Base-by-base conservation (phyloP, 352 stramenopile genomes). In the Phytophthora colocasiae region DNA sequence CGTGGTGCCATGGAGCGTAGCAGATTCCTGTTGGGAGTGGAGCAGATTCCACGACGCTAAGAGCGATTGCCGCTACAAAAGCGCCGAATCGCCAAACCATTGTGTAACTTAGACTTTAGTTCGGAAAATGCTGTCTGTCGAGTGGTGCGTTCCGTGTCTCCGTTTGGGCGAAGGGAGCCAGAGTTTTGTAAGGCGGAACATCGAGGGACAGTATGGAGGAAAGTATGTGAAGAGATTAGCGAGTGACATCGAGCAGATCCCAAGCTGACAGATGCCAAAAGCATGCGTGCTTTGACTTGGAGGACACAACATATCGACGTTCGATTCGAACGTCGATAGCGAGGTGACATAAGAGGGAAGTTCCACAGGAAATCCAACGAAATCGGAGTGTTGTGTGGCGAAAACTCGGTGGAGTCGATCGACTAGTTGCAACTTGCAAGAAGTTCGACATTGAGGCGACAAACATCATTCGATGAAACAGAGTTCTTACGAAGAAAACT, bases 1-100 rank as follows among this genome's bases (percentile, higher is more conserved):
- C 4, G 75, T 91, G 82, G 66, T 75, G 67, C 67, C 67, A 75
- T 24, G 67, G 61, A 7, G 67, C 61, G 62, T 75, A 75, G 50
- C 67, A 75, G 27, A 71, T 61, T 49, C 67, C 67, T 50, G 67
- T 62, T 29, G 66, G 40, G 12, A 76, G 67, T 27, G 54, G 40
- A 36, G 31, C 54, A 27, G 74, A 79, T 2, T 72, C 34, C 4
- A 26, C 45, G 36, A 55, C 8, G 24, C 44, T 27, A 11, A 69
- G 29, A 19, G 58, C 41, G 12, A 77, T 6, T 54, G 54, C 63
- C 31, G 58, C 61, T 32, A 53, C 32, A 1, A 73, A 15, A 43
- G 27, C 57, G 38, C 56, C 51, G 26, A 73, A 19, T 58, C 54
- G 61, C 60, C 60, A 70, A 10, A 69, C 49, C 66, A 74, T 70